Evolutionary conservation across 2,329 filamentous ascomycete genomes (phyloP), one percentile per base, ranked within the genome.

Genomic region (Trichoderma sp.): DNA sequence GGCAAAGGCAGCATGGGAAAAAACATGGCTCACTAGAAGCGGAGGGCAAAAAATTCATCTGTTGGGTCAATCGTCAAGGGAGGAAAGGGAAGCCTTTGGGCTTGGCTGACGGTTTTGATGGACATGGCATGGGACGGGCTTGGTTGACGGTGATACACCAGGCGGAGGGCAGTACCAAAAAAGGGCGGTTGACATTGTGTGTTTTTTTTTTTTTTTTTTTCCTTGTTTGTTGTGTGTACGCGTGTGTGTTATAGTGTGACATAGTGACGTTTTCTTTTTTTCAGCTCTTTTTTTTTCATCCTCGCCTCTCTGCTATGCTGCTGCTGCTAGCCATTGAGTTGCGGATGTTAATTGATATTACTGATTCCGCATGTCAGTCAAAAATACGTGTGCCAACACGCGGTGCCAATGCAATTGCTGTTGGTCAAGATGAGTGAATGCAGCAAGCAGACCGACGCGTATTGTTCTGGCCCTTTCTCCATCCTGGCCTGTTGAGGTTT

Each of bases 51-150:
- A 67, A 60, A 55, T 67, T 67, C 52, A 30, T 49, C 26, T 59
- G 65, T 60, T 52, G 28, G 43, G 34, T 26, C 65, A 67, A 59
- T 24, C 34, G 43, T 43, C 21, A 68, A 64, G 39, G 34, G 46
- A 14, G 32, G 32, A 14, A 54, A 34, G 49, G 37, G 37, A 32
- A 34, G 59, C 52, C 61, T 59, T 59, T 30, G 54, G 60, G 26
- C 32, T 65, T 56, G 60, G 43, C 37, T 59, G 54, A 43, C 34
- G 49, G 51, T 63, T 43, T 68, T 21, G 66, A 39, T 59, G 65
- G 65, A 43, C 26, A 67, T 63, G 67, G 67, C 46, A 46, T 60
- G 60, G 67, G 59, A 56, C 52, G 60, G 59, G 54, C 67, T 63
- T 59, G 59, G 52, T 24, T 34, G 52, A 55, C n/a, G 32, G 39